Percentiles rank a stretch among this genome's conserved stretches.
Conservation (phyloP, 2,329 filamentous ascomycete species). For the Penicillium crustosum region DNA sequence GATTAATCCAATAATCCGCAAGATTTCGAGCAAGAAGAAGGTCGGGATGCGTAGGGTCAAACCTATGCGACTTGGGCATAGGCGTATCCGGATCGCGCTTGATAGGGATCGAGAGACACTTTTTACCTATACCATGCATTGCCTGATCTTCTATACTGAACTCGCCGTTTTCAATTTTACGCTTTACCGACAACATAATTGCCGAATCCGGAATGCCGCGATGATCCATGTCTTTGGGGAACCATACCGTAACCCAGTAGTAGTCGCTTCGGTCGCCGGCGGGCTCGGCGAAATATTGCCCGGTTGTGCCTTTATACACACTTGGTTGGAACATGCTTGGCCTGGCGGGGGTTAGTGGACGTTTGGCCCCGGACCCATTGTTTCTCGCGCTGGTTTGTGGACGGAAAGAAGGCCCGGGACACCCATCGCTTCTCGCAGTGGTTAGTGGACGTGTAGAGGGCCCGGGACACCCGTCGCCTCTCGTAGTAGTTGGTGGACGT, state of each 20-base stretch:
- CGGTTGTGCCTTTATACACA: background rate
- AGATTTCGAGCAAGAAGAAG: background rate
- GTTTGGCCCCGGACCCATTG: too few relatives aligned
- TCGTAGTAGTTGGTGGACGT: background rate
- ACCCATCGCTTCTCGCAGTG: too few relatives aligned
- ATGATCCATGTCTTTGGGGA: background rate
- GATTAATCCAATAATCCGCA: background rate
- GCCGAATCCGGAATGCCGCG: background rate
- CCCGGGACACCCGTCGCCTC: too few relatives aligned
- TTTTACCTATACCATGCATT: background rate
- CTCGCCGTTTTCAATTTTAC: background rate
- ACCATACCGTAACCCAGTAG: constrained; percentile 1
- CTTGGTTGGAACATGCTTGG: background rate
- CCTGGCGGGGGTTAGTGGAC: background rate
- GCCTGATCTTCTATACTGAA: background rate
- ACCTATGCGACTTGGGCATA: background rate
- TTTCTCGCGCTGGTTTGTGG: background rate
- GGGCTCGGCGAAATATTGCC: background rate
- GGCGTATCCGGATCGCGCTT: background rate
- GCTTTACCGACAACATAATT: background rate
- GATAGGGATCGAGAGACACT: constrained; percentile 1
- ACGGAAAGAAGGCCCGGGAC: fast-evolving
- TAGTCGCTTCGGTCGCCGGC: background rate
- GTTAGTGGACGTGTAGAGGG: background rate
- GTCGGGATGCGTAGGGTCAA: background rate